Base-by-base conservation (phyloP, 768 basidiomycete species). In the Hortiboletus flavorubellus region DNA sequence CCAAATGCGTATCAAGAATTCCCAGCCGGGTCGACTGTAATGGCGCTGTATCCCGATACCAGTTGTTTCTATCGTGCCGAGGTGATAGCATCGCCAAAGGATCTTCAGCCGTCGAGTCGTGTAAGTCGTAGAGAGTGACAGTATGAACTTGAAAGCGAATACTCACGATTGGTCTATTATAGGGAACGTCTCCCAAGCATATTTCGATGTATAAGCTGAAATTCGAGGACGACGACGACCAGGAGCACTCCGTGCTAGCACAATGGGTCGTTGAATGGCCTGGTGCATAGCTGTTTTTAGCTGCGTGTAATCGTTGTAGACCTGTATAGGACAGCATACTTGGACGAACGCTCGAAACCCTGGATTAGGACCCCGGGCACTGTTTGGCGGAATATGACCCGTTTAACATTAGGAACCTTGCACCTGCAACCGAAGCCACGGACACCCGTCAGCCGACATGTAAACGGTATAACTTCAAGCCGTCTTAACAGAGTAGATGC, bases 61-160 rank as follows among this genome's bases (percentile, higher is more conserved):
- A 93, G 89, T 61, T 91, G 89, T 67, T 93, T 93, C 75, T 93
- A 93, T 64, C 86, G 88, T 29, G 91, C 91, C 8, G 87, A 91
- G 64, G 90, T 93, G 7, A 77, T 91, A 44, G 78, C 82, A n/a
- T 81, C 83, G 10, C 90, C 89, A 5, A 73, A 63, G 46, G 80
- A 79, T 48, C 64, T 73, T 30, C 72, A 68, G 26, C 68, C 71
- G 0, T 54, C 63, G 4, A 66, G 68, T 49, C 69, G 78, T 26
- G 78, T 80, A 56, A 71, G 76, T 66, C 46, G 16, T 33, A n/a
- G 34, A 23, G 14, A 41, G 34, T 37, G 45, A 41, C 37, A 45
- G 30, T 10, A 47, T 18, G 21, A 33, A 23, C 21, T 7, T 23
- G 45, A 54, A 54, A 46, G 11, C 26, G 33, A 39, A 44, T 34